phyloP scores from a whole-genome alignment of 2,329 filamentous ascomycete genomes.

The Saccharata proteae region DNA sequence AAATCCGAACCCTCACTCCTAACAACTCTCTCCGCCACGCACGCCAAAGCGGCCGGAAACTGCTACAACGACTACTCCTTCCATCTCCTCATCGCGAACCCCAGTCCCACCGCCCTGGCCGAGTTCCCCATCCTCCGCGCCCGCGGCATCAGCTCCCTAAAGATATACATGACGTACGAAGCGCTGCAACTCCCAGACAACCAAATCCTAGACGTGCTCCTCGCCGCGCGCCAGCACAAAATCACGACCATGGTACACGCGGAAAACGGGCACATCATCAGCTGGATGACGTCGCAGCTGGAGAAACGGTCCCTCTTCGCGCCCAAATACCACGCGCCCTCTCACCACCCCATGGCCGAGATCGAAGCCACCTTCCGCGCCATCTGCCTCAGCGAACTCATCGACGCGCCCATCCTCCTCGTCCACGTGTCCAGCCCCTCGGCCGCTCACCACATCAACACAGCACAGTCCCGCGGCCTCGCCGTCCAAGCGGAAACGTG shows the following conservation, averaged over 20 bases:
- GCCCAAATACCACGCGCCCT: slow-evolving; percentile 40
- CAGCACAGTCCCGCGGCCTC: slow-evolving; percentile 37
- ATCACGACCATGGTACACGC: slow-evolving; percentile 46
- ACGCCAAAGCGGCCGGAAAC: slow-evolving; percentile 29
- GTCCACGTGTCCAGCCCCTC: slow-evolving; percentile 41
- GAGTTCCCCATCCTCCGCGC: slow-evolving; percentile 24
- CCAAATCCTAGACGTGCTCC: slow-evolving; percentile 25
- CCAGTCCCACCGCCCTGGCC: slow-evolving; percentile 20
- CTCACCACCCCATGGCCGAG: slow-evolving; percentile 38
- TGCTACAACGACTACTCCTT: slow-evolving; percentile 38
- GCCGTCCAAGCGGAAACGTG: slow-evolving; percentile 45
- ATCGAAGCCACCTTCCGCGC: slow-evolving; percentile 42
- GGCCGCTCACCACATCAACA: slow-evolving; percentile 35
- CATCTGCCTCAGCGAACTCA: slow-evolving; percentile 38
- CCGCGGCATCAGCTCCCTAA: slow-evolving; percentile 27
- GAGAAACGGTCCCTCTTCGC: slow-evolving; percentile 36
- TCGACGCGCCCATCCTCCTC: slow-evolving; percentile 41
- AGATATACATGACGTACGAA: slow-evolving; percentile 34
- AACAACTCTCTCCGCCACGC: slow-evolving; percentile 30
- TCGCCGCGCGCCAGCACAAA: slow-evolving; percentile 28
- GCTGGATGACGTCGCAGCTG: slow-evolving; percentile 42
- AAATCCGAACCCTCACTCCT: slow-evolving; percentile 34
- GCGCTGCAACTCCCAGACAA: slow-evolving; percentile 26
- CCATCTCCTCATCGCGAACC: slow-evolving; percentile 28
- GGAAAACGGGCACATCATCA: slow-evolving; percentile 42